phyloP scores from a whole-genome alignment of 129 eudicot species.

The Artemisia argyi region DNA sequence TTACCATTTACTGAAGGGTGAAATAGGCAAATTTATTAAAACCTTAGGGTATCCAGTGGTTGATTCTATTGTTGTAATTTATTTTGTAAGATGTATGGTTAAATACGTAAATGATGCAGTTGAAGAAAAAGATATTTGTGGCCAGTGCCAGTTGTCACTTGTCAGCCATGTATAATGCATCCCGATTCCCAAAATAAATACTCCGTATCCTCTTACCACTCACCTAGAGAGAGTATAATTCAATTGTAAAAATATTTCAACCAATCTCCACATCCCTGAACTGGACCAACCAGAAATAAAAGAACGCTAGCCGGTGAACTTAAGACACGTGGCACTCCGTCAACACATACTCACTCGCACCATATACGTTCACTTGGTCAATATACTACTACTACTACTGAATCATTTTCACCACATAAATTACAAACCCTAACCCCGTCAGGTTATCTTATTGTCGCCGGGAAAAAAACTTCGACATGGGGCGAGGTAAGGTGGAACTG shows the following conservation, averaged over 20 bases:
- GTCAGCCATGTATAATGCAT: not conserved
- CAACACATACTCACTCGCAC: no score
- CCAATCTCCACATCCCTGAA: not conserved
- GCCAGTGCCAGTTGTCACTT: no score
- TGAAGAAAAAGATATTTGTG: conserved; percentile 17
- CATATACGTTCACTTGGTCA: not conserved
- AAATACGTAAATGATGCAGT: not conserved
- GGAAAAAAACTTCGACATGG: conserved; percentile 17
- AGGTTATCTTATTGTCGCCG: not conserved
- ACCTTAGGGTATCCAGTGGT: not conserved
- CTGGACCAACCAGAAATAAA: not conserved
- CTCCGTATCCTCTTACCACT: not conserved
- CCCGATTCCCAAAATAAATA: conserved; percentile 17
- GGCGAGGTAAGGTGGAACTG: conserved; percentile 31
- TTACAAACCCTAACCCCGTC: not conserved
- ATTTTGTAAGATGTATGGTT: not conserved
- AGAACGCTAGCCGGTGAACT: not conserved
- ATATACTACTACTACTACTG: not conserved
- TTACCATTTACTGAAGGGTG: not conserved
- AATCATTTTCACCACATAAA: not conserved
- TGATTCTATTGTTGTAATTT: no score
- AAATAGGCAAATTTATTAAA: not conserved
- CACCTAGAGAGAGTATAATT: no score
- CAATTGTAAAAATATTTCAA: no score
- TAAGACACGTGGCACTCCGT: conserved; percentile 11